Evolutionary conservation across 371 early-diverging fungal species (phyloP).

Genomic region (Chytridiales sp.): DNA sequence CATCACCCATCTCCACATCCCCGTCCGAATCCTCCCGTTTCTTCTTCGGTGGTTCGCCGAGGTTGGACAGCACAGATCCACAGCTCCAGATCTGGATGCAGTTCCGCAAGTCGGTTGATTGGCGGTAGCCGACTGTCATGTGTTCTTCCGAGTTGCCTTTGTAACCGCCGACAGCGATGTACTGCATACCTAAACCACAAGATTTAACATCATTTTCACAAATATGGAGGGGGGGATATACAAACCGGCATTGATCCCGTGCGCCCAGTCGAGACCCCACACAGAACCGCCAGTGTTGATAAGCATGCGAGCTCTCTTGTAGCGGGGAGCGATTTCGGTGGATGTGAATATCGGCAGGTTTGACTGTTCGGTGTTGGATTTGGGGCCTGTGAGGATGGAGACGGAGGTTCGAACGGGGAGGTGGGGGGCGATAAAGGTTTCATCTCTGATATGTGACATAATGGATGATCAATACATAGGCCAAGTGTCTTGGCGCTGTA

Average conservation of each 20-base stretch:
- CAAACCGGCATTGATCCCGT: conserved; percentile 35
- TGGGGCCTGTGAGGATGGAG: too few species aligned
- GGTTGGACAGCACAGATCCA: conserved; percentile 6
- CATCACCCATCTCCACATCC: not conserved
- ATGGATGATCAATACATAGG: too few species aligned
- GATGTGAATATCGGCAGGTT: too few species aligned
- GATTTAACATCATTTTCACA: conserved; percentile 1
- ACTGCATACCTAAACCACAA: conserved; percentile 38
- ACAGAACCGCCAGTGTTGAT: conserved; percentile 61
- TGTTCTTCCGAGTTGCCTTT: conserved; percentile 49
- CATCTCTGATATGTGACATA: too few species aligned
- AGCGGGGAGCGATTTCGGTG: too few species aligned
- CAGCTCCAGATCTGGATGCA: conserved; percentile 61
- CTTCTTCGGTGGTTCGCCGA: not conserved
- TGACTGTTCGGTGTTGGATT: too few species aligned
- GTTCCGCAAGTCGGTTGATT: conserved; percentile 27
- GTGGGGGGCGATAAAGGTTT: too few species aligned
- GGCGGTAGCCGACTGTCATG: conserved; percentile 37
- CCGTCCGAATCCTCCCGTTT: too few species aligned
- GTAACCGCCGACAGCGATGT: conserved; percentile 65
- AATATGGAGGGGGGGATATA: not conserved
- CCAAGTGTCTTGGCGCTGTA: too few species aligned
- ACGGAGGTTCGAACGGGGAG: too few species aligned
- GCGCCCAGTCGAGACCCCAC: conserved; percentile 67
- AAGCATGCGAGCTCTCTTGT: conserved; percentile 33